Evolutionary conservation across 108 stramenopile genomes (phyloP).

Genomic region (Skeletonema potamos): DNA sequence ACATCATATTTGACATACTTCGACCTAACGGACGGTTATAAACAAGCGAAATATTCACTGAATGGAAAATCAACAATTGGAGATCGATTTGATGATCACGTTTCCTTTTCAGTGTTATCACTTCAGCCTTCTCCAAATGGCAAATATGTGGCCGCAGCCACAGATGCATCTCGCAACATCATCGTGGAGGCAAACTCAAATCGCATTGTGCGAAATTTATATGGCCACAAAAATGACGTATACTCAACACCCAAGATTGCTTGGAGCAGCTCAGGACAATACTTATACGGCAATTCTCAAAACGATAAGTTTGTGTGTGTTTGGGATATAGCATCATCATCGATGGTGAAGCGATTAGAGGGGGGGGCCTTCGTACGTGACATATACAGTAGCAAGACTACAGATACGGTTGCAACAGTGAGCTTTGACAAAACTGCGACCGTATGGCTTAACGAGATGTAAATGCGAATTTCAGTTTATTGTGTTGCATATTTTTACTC

Average conservation of each 20-base stretch:
- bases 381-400: conserved; percentile 57
- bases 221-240: conserved; percentile 80
- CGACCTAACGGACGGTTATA: conserved; percentile 56
- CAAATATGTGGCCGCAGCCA: conserved; percentile 75
- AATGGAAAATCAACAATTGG: conserved; percentile 53
- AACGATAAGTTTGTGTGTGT: conserved; percentile 65
- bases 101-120: conserved; percentile 82
- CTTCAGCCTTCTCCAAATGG: conserved; percentile 53
- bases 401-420: conserved; percentile 72
- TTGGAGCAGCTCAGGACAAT: conserved; percentile 75
- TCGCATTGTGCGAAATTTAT: conserved; percentile 72
- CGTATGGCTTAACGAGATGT: conserved; percentile 61
- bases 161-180: conserved; percentile 81
- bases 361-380: conserved; percentile 59
- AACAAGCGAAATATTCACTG: conserved; percentile 61
- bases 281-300: conserved; percentile 82
- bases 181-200: conserved; percentile 62
- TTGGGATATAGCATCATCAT: conserved; percentile 81
- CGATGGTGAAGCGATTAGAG: conserved; percentile 66
- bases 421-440: conserved; percentile 79
- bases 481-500: background rate
- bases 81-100: conserved; percentile 78
- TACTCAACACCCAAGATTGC: conserved; percentile 80
- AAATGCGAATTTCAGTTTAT: background rate
- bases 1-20: conserved; percentile 71